These are phyloP conservation scores for Parathielavia appendiculata DNA, from an alignment of 495 filamentous ascomycete species.

Conservation along the genomic window DNA sequence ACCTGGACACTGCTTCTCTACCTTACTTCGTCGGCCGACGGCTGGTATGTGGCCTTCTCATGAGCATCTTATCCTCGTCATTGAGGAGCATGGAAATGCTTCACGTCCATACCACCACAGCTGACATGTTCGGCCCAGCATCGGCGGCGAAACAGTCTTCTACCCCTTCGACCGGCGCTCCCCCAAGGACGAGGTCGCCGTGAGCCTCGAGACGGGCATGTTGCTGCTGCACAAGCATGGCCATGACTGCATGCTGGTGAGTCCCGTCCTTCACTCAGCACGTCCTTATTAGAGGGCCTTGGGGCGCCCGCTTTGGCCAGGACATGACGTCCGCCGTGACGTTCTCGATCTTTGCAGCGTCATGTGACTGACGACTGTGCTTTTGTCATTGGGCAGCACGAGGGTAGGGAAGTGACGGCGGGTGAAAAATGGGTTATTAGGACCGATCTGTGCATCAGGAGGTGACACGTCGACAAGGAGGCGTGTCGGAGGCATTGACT, in stretches of 20 bases:
- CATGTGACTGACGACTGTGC: neutral
- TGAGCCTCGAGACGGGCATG: constrained; percentile 74
- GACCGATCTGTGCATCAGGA: constrained; percentile 74
- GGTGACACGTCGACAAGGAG: constrained; percentile 5
- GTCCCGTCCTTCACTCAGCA: no score
- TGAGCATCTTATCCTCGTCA: neutral
- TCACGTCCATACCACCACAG: neutral
- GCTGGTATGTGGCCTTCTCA: constrained; percentile 8
- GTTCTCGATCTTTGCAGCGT: neutral
- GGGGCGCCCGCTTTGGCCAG: neutral
- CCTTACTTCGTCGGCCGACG: constrained; percentile 55
- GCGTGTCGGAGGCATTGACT: no score
- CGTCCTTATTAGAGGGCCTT: no score
- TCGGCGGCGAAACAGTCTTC: constrained; percentile 87
- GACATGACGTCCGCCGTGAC: neutral
- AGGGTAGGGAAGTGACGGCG: constrained; percentile 68
- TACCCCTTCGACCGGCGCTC: constrained; percentile 65
- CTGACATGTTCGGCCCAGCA: constrained; percentile 28
- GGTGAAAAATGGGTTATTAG: constrained; percentile 94
- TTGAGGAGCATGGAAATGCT: no score
- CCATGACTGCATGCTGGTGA: constrained; percentile 70
- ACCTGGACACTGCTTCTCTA: constrained; percentile 94
- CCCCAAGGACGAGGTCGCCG: constrained; percentile 56
- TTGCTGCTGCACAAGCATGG: constrained; percentile 86
- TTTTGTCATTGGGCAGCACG: constrained; percentile 49